Base-by-base conservation (phyloP, 352 stramenopile genomes). In the Phytophthora meadii region DNA sequence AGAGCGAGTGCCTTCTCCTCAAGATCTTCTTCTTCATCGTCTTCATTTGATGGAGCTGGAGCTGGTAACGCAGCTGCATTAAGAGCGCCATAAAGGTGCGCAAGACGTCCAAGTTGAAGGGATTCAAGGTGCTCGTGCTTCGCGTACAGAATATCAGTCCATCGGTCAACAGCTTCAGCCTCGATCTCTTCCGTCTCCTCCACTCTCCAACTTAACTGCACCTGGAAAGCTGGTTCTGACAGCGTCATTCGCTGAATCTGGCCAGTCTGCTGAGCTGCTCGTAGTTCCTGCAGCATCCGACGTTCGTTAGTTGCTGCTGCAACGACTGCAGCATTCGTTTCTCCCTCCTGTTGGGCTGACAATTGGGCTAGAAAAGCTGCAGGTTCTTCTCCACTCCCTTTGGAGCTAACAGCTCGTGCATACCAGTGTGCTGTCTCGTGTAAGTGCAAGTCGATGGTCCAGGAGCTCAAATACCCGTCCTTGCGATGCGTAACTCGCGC, bases 401-500 rank as follows among this genome's bases (percentile, higher is more conserved):
- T 57, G 25, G 32, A 27, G n/a, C 19, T 65, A 24, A 34, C 37
- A 19, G 46, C 36, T 46, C 56, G 50, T 2, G 61, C 45, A 39
- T 77, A 77, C 70, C 70, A 77, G 49, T 77, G 53, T 4, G 82
- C 84, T 46, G 84, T 65, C 39, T 85, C 82, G 6, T 79, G 69
- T 1, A 93, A 63, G 45, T 93, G 84, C 41, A 90, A 88, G 5
- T 80, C 58, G 6, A 90, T 41, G n/a, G 68, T 65, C 40, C 79
- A 55, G 4, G 75, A 78, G 52, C 77, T 88, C 48, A 88, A 52
- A 45, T 93, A 93, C 8, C 84, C 84, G 30, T 91, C 79, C 24
- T 84, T 82, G 15, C 79, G 63, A 51, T 76, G 57, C 27, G 65
- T 68, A 48, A 78, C 49, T 34, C 27, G 46, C 11, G 69, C 69